Base-by-base conservation (phyloP, 2,329 filamentous ascomycete species). In the Exophiala viscosa region DNA sequence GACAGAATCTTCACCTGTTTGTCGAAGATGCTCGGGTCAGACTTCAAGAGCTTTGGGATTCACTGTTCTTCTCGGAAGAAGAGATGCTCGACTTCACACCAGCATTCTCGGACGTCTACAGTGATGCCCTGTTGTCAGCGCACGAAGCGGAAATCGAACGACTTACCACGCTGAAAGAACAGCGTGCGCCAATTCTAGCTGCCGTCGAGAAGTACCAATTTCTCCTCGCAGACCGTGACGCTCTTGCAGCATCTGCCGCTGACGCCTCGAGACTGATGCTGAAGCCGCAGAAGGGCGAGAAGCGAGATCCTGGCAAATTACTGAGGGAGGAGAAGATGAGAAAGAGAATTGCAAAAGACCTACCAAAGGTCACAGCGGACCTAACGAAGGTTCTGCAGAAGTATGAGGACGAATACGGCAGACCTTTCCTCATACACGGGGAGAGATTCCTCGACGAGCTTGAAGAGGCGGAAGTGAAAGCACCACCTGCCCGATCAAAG, bases 41-140 rank as follows among this genome's bases (percentile, higher is more conserved):
- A 67, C 79, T 99, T 9, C 92, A 97, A 69, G 91, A 95, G 66
- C 82, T 99, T 0, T 99, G 95, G 93, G 93, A 99, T 67, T 79
- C 83, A 0, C 75, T 99, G 1, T 97, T 93, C 74, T 91, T 95
- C 66, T 96, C 89, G 0, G 93, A 99, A 67, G 93, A 99, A 65
- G 93, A 99, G 73, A 97, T 97, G 91, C 82, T 97, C 51, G 91
- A 96, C 62, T 99, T 99, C 63, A 93, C 91, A 0, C 93, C 95
- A 0, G 93, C 91, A 38, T 97, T 97, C 68, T 95, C 90, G 9
- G 93, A 97, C 67, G 92, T 96, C 15, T 96, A 95, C 72, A 96
- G 90, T 64, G 93, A 99, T 68, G 93, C 93, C 3, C 80, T 99
- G 8, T 81, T 99, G 0, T 91, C 95, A 60, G 91, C 93, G 0